Evolutionary conservation across 1,139 yeast genomes (phyloP).

Genomic region (Candida gigantensis): DNA sequence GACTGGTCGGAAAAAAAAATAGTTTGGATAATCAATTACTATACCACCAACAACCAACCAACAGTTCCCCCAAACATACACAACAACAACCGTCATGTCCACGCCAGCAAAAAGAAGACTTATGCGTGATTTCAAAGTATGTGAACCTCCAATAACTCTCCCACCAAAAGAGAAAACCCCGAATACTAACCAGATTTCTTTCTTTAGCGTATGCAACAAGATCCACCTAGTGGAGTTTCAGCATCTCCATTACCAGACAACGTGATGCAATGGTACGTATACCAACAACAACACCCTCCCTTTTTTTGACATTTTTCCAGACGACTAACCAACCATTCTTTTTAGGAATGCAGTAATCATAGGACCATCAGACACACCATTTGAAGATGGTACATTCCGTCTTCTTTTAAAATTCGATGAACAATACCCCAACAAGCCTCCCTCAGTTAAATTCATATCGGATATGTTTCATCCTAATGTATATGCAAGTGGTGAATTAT

Average conservation of each 20-base stretch:
- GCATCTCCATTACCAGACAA: constrained; percentile 97
- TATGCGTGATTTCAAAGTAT: constrained; percentile 94
- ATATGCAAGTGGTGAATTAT: constrained; percentile 91
- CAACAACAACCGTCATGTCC: constrained; percentile 60
- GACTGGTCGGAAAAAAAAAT: no score
- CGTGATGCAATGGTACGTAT: constrained; percentile 79
- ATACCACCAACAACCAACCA: no score
- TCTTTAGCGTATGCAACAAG: constrained; percentile 85
- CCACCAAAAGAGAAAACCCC: no score
- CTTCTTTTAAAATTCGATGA: constrained; percentile 88
- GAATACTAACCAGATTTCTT: no score
- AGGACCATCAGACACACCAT: constrained; percentile 97
- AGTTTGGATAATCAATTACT: no score
- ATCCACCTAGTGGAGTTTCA: constrained; percentile 96
- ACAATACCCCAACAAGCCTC: constrained; percentile 97
- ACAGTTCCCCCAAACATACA: not conserved
- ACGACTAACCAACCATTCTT: no score
- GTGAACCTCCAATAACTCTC: no score
- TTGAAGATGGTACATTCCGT: constrained; percentile 96
- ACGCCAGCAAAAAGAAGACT: constrained; percentile 97
- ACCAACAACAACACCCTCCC: not conserved
- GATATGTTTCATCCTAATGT: constrained; percentile 99
- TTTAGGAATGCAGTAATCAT: constrained; percentile 88
- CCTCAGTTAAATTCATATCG: constrained; percentile 83
- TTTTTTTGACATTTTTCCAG: not conserved